Percentiles rank a stretch among this genome's conserved stretches.
Conservation (phyloP, 1,139 yeast genomes). For the Citeromyces hawaiiensis region DNA sequence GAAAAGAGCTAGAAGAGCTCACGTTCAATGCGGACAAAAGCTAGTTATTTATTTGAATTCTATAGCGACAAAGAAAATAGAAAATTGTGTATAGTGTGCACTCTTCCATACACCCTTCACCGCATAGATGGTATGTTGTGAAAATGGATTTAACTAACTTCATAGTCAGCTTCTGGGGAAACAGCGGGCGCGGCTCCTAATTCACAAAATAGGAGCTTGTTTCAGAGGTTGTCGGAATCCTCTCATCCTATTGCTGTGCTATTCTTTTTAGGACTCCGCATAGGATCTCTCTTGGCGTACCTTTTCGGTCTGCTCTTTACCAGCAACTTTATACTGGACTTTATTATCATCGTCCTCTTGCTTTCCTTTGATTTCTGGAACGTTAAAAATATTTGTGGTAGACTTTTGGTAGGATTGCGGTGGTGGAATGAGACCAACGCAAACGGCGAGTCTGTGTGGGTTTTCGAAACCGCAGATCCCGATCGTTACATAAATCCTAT, state of each 20-base stretch:
- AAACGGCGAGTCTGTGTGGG: conserved; percentile 71
- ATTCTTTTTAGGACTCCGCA: conserved; percentile 48
- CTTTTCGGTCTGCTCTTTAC: conserved; percentile 60
- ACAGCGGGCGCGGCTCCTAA: no score
- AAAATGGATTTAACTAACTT: background rate
- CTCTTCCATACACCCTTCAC: conserved; percentile 1
- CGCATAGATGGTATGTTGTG: background rate
- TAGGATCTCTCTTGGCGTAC: conserved; percentile 53
- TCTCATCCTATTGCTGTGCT: conserved; percentile 75
- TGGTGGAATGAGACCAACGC: conserved; percentile 83
- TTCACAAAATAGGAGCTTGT: conserved; percentile 8
- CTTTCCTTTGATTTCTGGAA: conserved; percentile 91
- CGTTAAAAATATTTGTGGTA: conserved; percentile 80
- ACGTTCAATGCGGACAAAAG: background rate
- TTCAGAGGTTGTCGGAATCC: conserved; percentile 38
- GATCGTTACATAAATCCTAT: conserved; percentile 77
- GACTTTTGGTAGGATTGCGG: conserved; percentile 79
- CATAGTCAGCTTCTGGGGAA: background rate
- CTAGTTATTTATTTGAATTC: background rate
- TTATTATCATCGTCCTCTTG: conserved; percentile 62
- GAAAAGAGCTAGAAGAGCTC: conserved; percentile 11
- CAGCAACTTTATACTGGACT: conserved; percentile 56
- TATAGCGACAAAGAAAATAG: background rate
- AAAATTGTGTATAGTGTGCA: background rate
- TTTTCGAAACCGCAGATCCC: conserved; percentile 80